A percentile compares a stretch with the other conserved stretches of the same genome.
These are phyloP conservation scores for Cyclotella distinguenda DNA, from an alignment of 108 stramenopile species.

Conservation along the genomic window DNA sequence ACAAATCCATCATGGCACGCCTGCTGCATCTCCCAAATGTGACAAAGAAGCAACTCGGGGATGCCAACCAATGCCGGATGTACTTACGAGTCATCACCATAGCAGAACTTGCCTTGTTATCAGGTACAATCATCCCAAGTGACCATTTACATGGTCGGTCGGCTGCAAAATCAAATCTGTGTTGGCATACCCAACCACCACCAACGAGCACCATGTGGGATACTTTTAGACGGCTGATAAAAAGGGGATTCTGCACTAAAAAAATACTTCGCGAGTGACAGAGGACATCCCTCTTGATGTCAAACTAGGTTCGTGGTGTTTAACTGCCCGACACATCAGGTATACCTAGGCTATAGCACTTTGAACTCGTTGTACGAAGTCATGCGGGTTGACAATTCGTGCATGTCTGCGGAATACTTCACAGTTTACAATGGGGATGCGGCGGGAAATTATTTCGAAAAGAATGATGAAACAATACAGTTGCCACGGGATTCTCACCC, in stretches of 20 bases:
- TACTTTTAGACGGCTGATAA: not conserved
- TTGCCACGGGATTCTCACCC: slow-evolving; percentile 1
- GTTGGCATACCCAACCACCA: slow-evolving; percentile 3
- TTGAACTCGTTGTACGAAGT: not conserved
- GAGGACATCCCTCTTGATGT: not conserved
- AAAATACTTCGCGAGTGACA: not conserved
- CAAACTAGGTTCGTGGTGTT: not conserved
- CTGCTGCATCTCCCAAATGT: not conserved
- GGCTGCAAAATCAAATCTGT: not conserved
- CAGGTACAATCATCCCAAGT: not conserved
- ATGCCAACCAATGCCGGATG: not conserved
- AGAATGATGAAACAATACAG: not conserved
- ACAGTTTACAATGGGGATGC: too few relatives aligned
- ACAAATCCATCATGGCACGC: not conserved
- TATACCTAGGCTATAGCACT: not conserved
- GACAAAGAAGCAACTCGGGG: not conserved
- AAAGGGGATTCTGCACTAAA: not conserved
- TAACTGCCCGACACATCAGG: not conserved
- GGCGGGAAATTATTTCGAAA: not conserved
- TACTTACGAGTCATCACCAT: not conserved
- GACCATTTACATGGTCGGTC: not conserved
- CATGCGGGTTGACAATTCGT: not conserved
- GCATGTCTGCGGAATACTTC: not conserved
- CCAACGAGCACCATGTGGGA: not conserved
- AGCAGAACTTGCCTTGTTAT: not conserved